Base-by-base conservation (phyloP, 1,139 yeast species). In the Candida smagusa region DNA sequence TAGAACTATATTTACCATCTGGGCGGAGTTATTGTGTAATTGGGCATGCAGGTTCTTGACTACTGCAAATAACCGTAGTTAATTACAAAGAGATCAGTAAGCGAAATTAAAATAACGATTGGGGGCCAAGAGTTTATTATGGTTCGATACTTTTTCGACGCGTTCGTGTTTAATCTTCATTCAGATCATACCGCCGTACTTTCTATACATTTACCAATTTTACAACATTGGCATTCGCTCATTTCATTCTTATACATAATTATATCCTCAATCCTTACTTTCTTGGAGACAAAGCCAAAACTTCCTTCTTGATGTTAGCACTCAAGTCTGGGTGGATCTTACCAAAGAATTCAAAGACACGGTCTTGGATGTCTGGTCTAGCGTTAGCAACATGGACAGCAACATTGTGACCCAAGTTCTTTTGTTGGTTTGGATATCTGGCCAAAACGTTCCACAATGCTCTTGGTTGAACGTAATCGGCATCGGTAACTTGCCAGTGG, bases 401-500 rank as follows among this genome's bases (percentile, higher is more conserved):
- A 48, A 90, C 73, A 62, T 92, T 90, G 65, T 84, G 86, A 36
- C 92, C 87, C 61, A 90, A 73, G 56, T 86, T 79, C 55, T 76
- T 79, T 65, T 87, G 96, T 65, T 86, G 95, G 51, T 86, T 84
- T 22, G 81, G 78, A 54, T 80, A 79, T 59, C 69, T 82, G 44
- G 84, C 86, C 61, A 86, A 75, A 34, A 84, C 92, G 43, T 81
- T 70, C 82, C 70, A 77, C 85, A 90, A 59, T 72, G 50, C 70
- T 63, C 51, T 61, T 70, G 63, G 84, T 73, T 54, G 97, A 76
- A 66, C 83, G 86, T 55, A 73, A 61, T 88, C 96, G 40, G 74
- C 83, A 41, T 81, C 84, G 32, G 76, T 75, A 41, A 77, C 78
- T 46, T 77, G 74, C 96, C 96, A 89, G 71, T 87, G 94, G 81